Conservation (phyloP, 2,329 filamentous ascomycete species). For the Colletotrichum plurivorum region DNA sequence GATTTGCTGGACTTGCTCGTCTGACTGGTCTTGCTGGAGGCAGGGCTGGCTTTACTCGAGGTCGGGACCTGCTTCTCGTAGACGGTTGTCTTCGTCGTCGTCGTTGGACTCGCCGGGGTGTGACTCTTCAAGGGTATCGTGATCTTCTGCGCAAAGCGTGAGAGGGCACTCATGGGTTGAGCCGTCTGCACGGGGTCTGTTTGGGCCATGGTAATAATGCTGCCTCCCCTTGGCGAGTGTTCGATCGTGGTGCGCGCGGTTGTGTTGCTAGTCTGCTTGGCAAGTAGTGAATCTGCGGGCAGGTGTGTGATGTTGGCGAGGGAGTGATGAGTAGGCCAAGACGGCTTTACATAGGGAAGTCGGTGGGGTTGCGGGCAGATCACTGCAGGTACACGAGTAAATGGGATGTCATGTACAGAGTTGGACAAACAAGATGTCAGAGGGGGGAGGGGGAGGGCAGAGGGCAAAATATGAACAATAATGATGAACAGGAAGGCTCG, state of each 20-base stretch:
- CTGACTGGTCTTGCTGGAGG: slow-evolving; percentile 30
- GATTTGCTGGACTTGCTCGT: slow-evolving; percentile 21
- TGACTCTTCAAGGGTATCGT: slow-evolving; percentile 24
- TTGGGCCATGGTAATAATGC: slow-evolving; percentile 20
- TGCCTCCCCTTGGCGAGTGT: slow-evolving; percentile 16
- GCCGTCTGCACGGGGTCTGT: slow-evolving; percentile 8
- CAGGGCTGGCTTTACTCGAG: slow-evolving; percentile 19
- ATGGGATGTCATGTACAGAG: not conserved
- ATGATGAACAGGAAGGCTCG: slow-evolving; percentile 25
- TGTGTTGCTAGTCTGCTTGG: not conserved
- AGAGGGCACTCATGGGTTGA: slow-evolving; percentile 40
- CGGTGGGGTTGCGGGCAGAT: slow-evolving; percentile 11
- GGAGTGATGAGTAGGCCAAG: slow-evolving; percentile 20
- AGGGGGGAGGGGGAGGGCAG: not conserved
- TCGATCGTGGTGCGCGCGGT: not conserved
- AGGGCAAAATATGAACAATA: slow-evolving; percentile 21
- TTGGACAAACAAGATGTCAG: not conserved
- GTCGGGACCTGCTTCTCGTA: slow-evolving; percentile 25
- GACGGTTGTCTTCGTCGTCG: slow-evolving; percentile 22
- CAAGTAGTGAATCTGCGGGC: not conserved
- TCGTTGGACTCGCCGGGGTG: slow-evolving; percentile 1
- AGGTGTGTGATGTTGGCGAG: not conserved
- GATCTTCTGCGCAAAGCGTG: slow-evolving; percentile 39
- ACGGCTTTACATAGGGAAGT: slow-evolving; percentile 13
- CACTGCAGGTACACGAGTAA: slow-evolving; percentile 8